Percentiles rank a stretch among this genome's conserved stretches.
Conservation (phyloP, 2,329 filamentous ascomycete species). For the Penicillium brasilianum region DNA sequence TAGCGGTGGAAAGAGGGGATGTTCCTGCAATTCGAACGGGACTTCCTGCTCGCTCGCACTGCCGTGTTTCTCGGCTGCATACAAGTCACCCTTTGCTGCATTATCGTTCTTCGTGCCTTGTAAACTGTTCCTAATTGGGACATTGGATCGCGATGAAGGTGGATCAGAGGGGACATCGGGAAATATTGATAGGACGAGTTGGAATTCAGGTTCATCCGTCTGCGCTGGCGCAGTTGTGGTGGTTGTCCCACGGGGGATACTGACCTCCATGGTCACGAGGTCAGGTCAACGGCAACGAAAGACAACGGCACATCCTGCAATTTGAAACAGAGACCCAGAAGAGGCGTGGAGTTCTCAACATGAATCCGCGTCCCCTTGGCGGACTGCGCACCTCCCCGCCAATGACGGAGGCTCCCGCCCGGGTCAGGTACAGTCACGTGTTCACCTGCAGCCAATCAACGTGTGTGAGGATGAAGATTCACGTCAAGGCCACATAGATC, state of each 20-base stretch:
- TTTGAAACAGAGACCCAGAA: not conserved
- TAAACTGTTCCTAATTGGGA: not conserved
- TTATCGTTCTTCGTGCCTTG: not conserved
- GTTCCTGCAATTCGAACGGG: slow-evolving; percentile 22
- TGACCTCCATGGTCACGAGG: slow-evolving; percentile 23
- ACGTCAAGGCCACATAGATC: not conserved
- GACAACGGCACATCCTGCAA: slow-evolving; percentile 8
- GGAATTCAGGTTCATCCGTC: slow-evolving; percentile 5
- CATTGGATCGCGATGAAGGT: not conserved
- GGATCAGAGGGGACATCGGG: not conserved
- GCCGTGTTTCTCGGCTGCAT: slow-evolving; percentile 19
- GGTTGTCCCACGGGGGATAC: slow-evolving; percentile 17
- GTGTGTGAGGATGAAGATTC: not conserved
- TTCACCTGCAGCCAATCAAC: not conserved
- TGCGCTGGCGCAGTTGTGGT: slow-evolving; percentile 3
- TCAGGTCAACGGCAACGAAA: slow-evolving; percentile 9
- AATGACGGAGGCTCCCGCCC: not conserved
- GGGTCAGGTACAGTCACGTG: slow-evolving; percentile 15
- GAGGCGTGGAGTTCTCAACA: not conserved
- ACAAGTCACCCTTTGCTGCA: not conserved
- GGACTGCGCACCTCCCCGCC: slow-evolving; percentile 1
- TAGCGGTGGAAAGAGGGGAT: slow-evolving; percentile 75
- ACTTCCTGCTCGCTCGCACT: slow-evolving; percentile 12
- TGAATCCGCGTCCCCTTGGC: not conserved
- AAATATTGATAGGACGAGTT: slow-evolving; percentile 8